Base-by-base conservation (phyloP, 2,329 filamentous ascomycete species). In the Davidsoniella virescens region DNA sequence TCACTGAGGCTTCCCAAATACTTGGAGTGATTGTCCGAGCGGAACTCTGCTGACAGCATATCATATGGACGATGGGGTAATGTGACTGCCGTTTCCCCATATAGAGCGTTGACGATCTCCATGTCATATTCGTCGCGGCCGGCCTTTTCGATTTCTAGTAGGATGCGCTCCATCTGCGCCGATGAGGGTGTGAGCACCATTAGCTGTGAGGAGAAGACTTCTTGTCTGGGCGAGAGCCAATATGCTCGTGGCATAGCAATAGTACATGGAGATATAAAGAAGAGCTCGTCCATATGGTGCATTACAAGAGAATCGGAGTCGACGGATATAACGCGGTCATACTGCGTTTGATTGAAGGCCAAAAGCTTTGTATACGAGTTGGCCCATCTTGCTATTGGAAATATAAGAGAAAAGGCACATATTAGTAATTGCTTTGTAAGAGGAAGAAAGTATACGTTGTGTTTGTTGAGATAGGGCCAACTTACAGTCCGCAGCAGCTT, bases 221-320 rank as follows among this genome's bases (percentile, higher is more conserved):
- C 67, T 5, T 64, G 65, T 2, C 67, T 64, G 0, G 71, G 71
- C 10, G 74, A 66, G 5, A 75, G 65, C 80, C 80, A 84, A 62
- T 84, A 84, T n/a, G 80, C 80, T 17, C 77, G 73, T 3, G 80
- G 77, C 73, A 84, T 79, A 10, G 79, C 78, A 16, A 80, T 70
- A 2, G 71, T 66, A 5, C 72, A 68, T 2, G 66, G 60, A 0
- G 80, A 80, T 6, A 82, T 67, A 41, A 80, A 70, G 64, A 85
- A 84, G 2, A 84, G 70, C 56, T 84, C 79, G 60, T 85, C 81
- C 66, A 84, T 70, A 38, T 68, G 64, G 53, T 76, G 65, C 7
- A 80, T 67, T 8, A 84, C 63, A 2, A 72, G 75, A 25, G 74
- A 67, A 59, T 84, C 79, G 25, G 76, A 79, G 62, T 84, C 66